Evolutionary conservation across 768 basidiomycete genomes (phyloP).

Genomic region (Mycena haematopus): DNA sequence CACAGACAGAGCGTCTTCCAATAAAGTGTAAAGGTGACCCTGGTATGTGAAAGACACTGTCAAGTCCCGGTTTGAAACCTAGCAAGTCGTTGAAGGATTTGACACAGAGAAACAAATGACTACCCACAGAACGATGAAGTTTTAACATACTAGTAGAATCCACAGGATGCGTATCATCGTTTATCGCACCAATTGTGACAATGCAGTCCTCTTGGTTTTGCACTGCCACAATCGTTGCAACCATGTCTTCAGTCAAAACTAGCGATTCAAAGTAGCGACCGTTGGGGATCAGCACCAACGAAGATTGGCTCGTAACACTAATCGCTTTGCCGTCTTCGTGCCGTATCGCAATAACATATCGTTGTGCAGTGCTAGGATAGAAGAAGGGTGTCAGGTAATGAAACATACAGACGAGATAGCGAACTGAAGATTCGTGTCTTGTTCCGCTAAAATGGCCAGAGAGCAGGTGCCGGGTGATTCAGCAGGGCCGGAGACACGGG

Average conservation of each 20-base stretch:
- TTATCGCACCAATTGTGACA: neutral
- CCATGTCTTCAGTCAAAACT: slow-evolving; percentile 17
- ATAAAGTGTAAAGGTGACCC: slow-evolving; percentile 20
- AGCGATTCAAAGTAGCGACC: slow-evolving; percentile 13
- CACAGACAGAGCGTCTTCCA: slow-evolving; percentile 11
- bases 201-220: neutral
- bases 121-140: neutral
- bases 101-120: neutral
- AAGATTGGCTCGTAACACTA: slow-evolving; percentile 4
- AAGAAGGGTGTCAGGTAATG: neutral
- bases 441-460: slow-evolving; percentile 4
- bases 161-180: neutral
- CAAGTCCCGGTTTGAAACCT: slow-evolving; percentile 7
- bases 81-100: neutral
- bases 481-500: slow-evolving; percentile 4
- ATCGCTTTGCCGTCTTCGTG: slow-evolving; percentile 12
- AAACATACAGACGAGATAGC: neutral
- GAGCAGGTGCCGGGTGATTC: slow-evolving; percentile 6
- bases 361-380: slow-evolving; percentile 6
- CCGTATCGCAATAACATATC: slow-evolving; percentile 18
- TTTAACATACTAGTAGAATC: slow-evolving; percentile 5
- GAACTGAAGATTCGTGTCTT: neutral
- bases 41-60: slow-evolving; percentile 7
- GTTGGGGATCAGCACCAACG: neutral
- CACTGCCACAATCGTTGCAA: slow-evolving; percentile 4